Evolutionary conservation across 83 land plant species (phyloP), one percentile per base, ranked within the genome.

Genomic region (Diphasiastrum complanatum): DNA sequence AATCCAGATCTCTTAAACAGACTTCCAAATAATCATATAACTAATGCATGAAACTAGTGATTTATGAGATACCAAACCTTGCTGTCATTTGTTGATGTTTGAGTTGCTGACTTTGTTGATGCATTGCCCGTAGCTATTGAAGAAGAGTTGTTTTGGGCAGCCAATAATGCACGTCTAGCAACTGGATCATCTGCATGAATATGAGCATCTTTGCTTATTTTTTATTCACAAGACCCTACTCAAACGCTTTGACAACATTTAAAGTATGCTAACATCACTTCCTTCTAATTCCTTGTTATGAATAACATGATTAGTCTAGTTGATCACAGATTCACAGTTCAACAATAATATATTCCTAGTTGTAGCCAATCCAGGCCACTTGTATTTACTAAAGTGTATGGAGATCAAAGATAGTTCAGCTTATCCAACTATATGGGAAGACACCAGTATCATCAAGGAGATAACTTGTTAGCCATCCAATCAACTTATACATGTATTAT

Each of bases 101-200:
- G 81, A 75, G 72, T 29, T 12, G 52, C 45, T 64, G 34, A 26
- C 31, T 57, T 40, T 66, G 47, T 38, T 22, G 51, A 0, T 1
- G 14, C 28, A 51, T 50, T 49, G 47, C 40, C 25, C 46, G 0
- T 67, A 51, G 74, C 76, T 50, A 55, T 67, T 50, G 74, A 74
- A 33, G 47, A 47, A 20, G 64, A 49, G 71, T 46, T 36, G 51
- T 60, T 78, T 8, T 66, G 51, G 45, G 85, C 78, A 48, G 81
- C 57, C 20, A 61, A 11, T 19, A 58, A 36, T 19, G 56, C 75
- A 37, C 86, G 51, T 77, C 85, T 87, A 59, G 95, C 78, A 57
- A 91, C 72, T 43, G 89, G 90, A 64, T 87, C 97, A 60, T 84
- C 97, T 91, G 68, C 65, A 66, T 45, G 37, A 50, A 16, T 28